Evolutionary conservation across 176 grass and related monocot species (phyloP).

Genomic region (Sorghum bicolor): DNA sequence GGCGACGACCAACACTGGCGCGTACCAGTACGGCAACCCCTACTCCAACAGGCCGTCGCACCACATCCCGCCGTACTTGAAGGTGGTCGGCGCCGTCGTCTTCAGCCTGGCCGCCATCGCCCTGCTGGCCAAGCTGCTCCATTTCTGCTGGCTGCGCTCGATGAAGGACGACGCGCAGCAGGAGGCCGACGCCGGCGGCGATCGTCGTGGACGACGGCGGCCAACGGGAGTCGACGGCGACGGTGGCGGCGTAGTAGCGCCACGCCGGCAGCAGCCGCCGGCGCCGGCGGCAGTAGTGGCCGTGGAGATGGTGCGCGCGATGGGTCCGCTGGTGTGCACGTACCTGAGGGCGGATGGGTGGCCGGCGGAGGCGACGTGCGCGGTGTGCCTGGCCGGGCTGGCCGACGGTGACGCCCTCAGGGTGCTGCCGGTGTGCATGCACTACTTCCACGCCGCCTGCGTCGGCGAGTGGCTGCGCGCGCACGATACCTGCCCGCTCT

Average conservation of each 20-base stretch:
- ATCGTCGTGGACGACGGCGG: no score
- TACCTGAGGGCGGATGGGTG: neutral
- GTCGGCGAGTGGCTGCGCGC: conserved; percentile 10
- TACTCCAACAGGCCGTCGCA: no score
- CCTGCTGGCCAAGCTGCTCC: neutral
- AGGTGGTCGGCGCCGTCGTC: neutral
- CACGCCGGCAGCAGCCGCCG: no score
- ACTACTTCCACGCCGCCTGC: conserved; percentile 21
- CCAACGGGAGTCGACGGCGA: no score
- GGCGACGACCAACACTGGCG: neutral
- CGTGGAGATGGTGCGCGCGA: no score
- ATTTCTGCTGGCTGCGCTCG: neutral
- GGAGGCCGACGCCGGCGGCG: neutral
- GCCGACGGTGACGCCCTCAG: neutral
- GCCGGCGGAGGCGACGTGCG: neutral
- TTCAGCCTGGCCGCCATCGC: neutral
- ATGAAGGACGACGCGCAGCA: neutral
- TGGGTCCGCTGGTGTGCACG: no score
- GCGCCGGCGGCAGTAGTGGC: no score
- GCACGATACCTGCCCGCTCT: conserved; percentile 59
- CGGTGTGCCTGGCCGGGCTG: neutral
- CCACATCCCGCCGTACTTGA: neutral
- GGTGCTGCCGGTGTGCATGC: conserved; percentile 18
- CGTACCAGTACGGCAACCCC: no score
- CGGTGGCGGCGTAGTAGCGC: no score